Conservation (phyloP, 139 green algal species). For the Deuterostichococcus epilithicus region DNA sequence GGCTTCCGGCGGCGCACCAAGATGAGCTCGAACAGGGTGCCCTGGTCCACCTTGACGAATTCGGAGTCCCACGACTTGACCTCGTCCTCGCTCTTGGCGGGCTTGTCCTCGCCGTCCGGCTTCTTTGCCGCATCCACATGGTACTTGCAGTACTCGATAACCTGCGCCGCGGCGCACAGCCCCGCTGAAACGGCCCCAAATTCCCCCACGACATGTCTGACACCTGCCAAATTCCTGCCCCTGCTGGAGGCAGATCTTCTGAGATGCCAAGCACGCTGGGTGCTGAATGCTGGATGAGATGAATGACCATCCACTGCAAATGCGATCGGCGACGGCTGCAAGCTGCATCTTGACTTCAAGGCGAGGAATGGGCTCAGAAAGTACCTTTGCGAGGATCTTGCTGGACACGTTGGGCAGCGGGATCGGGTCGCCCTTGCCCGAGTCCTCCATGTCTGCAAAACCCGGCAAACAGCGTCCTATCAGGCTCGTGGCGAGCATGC, state of each 20-base stretch:
- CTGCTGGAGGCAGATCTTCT: neutral
- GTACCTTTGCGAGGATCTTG: slow-evolving; percentile 58
- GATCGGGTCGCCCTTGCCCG: slow-evolving; percentile 58
- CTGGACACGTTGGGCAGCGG: slow-evolving; percentile 83
- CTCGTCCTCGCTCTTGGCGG: slow-evolving; percentile 81
- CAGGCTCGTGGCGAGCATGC: neutral
- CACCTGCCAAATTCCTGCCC: too few species aligned
- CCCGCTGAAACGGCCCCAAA: too few species aligned
- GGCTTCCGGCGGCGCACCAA: slow-evolving; percentile 51
- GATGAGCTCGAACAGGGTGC: slow-evolving; percentile 98
- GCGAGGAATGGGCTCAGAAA: too few species aligned
- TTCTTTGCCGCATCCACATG: slow-evolving; percentile 83
- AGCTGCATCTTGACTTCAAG: too few species aligned
- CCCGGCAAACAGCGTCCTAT: neutral
- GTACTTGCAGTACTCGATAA: slow-evolving; percentile 97
- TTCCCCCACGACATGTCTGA: too few species aligned
- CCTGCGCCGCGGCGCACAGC: slow-evolving; percentile 43
- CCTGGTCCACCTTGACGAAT: slow-evolving; percentile 97
- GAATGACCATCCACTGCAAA: too few species aligned
- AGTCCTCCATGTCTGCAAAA: slow-evolving; percentile 31
- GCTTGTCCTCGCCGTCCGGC: slow-evolving; percentile 53
- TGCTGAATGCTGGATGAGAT: too few species aligned
- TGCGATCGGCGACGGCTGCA: too few species aligned
- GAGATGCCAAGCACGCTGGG: neutral
- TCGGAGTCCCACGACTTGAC: slow-evolving; percentile 90